These are phyloP conservation scores for Botrytis galanthina DNA, from an alignment of 2,329 filamentous ascomycete genomes.

Conservation along the genomic window DNA sequence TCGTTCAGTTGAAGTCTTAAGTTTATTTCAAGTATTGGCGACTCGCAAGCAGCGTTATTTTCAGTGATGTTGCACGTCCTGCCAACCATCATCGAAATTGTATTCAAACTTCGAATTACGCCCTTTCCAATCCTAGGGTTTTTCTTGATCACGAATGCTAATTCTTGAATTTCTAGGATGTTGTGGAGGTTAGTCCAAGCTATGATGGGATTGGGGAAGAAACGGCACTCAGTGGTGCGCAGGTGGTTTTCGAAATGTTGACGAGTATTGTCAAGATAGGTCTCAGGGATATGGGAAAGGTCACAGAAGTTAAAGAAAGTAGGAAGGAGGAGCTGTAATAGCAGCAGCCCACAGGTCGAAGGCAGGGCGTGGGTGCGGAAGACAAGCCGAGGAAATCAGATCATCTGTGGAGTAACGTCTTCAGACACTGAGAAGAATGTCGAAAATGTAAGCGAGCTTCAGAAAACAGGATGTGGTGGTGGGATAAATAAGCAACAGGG, in stretches of 20 bases:
- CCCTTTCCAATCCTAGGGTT: not conserved
- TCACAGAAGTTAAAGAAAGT: not conserved
- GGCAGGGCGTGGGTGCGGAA: too few relatives aligned
- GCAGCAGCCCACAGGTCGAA: not conserved
- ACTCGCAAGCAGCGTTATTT: not conserved
- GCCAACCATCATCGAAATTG: too few relatives aligned
- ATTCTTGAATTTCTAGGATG: conserved; percentile 48
- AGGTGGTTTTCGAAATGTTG: conserved; percentile 83
- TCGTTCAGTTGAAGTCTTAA: not conserved
- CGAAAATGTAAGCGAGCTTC: not conserved
- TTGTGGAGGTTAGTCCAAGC: conserved; percentile 84
- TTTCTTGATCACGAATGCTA: not conserved
- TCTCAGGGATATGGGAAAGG: conserved; percentile 38
- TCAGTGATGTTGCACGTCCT: not conserved
- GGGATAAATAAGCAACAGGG: not conserved
- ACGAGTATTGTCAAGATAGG: conserved; percentile 68
- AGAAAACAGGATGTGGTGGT: not conserved
- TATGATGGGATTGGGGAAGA: conserved; percentile 80
- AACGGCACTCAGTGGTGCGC: conserved; percentile 78
- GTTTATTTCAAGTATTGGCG: not conserved
- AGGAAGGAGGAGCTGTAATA: conserved; percentile 3
- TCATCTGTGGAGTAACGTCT: not conserved
- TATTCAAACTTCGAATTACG: not conserved
- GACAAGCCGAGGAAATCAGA: not conserved
- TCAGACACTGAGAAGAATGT: not conserved